Evolutionary conservation across 768 basidiomycete genomes (phyloP), one percentile per base, ranked within the genome.

Genomic region (Leccinum pellstonianum): DNA sequence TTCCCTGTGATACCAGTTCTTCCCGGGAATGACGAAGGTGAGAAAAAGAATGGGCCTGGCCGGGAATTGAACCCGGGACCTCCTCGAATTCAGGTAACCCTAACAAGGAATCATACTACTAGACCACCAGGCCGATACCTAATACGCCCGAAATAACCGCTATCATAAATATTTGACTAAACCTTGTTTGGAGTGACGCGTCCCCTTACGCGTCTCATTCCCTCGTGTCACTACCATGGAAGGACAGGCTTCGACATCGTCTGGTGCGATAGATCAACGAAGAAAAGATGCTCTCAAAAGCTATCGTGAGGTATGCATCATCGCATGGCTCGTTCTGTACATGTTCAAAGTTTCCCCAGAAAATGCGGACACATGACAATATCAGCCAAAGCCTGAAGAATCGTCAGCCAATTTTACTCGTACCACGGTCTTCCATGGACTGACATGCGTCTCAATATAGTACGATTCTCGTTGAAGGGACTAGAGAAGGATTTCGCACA

Each of bases 311-410:
- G 91, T 91, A 64, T 25, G 76, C 66, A 5, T 19, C 31, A 25
- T n/a, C 19, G 3, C 1, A 47, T 52, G 10, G 12, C 15, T 56
- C 56, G 2, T 11, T 49, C 11, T 46, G 23, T 43, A 27, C 21
- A 47, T 23, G 11, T 12, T 47, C 55, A 21, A 60, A n/a, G 57
- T 67, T 56, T 47, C 55, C 23, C 60, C 68, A 98, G 96, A 99
- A 98, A 93, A 87, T 98, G 83, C 87, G 86, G 64, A 85, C 86
- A 61, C 97, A 99, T 74, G 93, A 96, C 78, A 78, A 81, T 52
- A 90, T 86, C 64, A 91, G 91, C 68, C 87, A 93, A 67, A 90
- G 81, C 70, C 80, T 99, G 66, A 98, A 97, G 86, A 93, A 87
- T 66, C 79, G 96, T 98, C 66, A 67, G 92, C 79, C 12, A 47